Evolutionary conservation across 192 early-diverging fungal species (phyloP).

Genomic region (Kickxella alabastrina): DNA sequence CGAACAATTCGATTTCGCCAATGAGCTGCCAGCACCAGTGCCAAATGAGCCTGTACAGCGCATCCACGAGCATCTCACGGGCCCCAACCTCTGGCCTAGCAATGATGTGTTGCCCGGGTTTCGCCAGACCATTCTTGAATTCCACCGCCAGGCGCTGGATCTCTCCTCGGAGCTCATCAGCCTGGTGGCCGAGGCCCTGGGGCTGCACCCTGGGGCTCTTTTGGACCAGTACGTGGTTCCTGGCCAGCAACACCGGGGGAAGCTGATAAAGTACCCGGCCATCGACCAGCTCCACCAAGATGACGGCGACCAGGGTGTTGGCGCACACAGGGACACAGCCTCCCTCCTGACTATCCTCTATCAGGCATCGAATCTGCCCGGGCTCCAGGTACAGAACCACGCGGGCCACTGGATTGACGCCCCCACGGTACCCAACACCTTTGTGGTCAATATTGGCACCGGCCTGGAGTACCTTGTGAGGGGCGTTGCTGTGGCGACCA

Average conservation of each 20-base stretch:
- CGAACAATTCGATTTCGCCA: conserved; percentile 60
- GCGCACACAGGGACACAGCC: conserved; percentile 49
- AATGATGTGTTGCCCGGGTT: conserved; percentile 41
- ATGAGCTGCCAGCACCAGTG: conserved; percentile 44
- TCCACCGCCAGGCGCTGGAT: conserved; percentile 34
- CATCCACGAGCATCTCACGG: conserved; percentile 51
- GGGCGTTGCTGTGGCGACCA: conserved; percentile 53
- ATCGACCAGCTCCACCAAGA: conserved; percentile 13
- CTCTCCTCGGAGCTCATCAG: conserved; percentile 50
- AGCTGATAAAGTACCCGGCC: conserved; percentile 32
- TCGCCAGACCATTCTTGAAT: conserved; percentile 30
- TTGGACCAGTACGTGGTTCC: conserved; percentile 9
- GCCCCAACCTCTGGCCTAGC: conserved; percentile 63
- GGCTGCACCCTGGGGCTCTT: conserved; percentile 33
- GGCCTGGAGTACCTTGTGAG: conserved; percentile 55
- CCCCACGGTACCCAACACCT: conserved; percentile 52
- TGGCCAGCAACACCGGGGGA: conserved; percentile 13
- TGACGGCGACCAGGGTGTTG: conserved; percentile 44
- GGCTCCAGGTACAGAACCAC: conserved; percentile 62
- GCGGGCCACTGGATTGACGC: conserved; percentile 62
- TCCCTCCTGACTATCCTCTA: conserved; percentile 53
- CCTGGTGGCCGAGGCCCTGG: conserved; percentile 52
- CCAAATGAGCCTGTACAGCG: too few species aligned
- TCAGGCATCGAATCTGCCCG: conserved; percentile 56
- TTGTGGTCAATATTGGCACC: conserved; percentile 68